Percentiles rank a stretch among this genome's conserved stretches.
phyloP scores from a whole-genome alignment of 768 basidiomycete species.

The Trichaptum fuscoviolaceum region DNA sequence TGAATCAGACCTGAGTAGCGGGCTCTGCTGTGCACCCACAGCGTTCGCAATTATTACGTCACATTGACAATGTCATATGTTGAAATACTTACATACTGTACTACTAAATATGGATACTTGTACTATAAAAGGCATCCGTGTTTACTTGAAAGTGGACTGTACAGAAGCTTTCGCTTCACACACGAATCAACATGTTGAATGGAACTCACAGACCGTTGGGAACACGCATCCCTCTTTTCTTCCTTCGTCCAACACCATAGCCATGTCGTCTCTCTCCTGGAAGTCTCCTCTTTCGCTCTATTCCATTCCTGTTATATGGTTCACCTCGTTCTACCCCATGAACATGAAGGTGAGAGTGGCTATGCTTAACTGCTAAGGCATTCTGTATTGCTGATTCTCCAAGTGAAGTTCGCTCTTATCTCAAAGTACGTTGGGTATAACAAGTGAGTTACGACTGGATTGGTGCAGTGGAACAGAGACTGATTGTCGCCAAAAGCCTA shows the following conservation, averaged over 20 bases:
- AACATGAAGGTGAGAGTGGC: conserved; percentile 22
- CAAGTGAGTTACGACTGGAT: conserved; percentile 24
- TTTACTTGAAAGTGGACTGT: neutral
- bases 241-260: neutral
- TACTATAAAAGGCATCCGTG: no score
- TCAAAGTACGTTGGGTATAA: conserved; percentile 26
- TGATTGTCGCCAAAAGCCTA: conserved; percentile 18
- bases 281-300: conserved; percentile 25
- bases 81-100: no score
- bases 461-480: neutral
- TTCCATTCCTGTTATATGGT: conserved; percentile 33
- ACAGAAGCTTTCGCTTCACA: neutral
- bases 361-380: neutral
- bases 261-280: neutral
- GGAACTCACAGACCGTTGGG: neutral
- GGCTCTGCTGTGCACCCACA: no score
- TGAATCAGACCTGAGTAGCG: no score
- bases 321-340: conserved; percentile 29
- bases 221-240: neutral
- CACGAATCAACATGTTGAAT: neutral
- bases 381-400: neutral
- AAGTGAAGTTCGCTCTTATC: conserved; percentile 12
- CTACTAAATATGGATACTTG: no score
- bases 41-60: no score
- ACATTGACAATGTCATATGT: no score